These are phyloP conservation scores for Discostella stelligeroides DNA, from an alignment of 108 stramenopile genomes.

Conservation along the genomic window DNA sequence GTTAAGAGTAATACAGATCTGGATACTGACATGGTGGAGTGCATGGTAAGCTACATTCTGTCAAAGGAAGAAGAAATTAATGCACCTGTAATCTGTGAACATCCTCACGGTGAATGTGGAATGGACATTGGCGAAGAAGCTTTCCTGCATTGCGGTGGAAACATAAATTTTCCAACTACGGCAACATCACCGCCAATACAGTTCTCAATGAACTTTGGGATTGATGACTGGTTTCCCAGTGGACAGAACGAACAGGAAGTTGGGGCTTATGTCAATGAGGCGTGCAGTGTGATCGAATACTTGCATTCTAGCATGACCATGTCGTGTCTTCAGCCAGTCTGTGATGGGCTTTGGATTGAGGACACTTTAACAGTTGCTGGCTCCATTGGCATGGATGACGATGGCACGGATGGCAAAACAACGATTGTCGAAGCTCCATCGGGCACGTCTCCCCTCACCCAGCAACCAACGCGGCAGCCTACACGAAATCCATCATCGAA, in stretches of 20 bases:
- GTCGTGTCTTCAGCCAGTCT: slow-evolving; percentile 29
- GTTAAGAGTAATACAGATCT: not conserved
- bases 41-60: slow-evolving; percentile 36
- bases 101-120: slow-evolving; percentile 12
- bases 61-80: not conserved
- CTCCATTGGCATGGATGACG: not conserved
- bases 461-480: slow-evolving; percentile 13
- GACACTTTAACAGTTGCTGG: slow-evolving; percentile 9
- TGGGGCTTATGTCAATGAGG: slow-evolving; percentile 17
- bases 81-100: slow-evolving; percentile 10
- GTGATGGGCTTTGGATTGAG: slow-evolving; percentile 26
- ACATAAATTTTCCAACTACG: not conserved
- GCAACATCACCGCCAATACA: slow-evolving; percentile 10
- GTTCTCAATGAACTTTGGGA: slow-evolving; percentile 7
- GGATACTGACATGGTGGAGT: slow-evolving; percentile 25
- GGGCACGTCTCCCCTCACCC: no score
- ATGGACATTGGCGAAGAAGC: slow-evolving; percentile 16
- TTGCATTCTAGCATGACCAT: slow-evolving; percentile 7
- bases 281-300: slow-evolving; percentile 25
- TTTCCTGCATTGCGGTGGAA: slow-evolving; percentile 24
- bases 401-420: no score
- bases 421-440: no score
- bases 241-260: not conserved
- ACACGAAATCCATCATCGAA: slow-evolving; percentile 14
- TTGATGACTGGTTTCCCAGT: slow-evolving; percentile 8